Base-by-base conservation (phyloP, 768 basidiomycete species). In the Leucocoprinus leucothites region DNA sequence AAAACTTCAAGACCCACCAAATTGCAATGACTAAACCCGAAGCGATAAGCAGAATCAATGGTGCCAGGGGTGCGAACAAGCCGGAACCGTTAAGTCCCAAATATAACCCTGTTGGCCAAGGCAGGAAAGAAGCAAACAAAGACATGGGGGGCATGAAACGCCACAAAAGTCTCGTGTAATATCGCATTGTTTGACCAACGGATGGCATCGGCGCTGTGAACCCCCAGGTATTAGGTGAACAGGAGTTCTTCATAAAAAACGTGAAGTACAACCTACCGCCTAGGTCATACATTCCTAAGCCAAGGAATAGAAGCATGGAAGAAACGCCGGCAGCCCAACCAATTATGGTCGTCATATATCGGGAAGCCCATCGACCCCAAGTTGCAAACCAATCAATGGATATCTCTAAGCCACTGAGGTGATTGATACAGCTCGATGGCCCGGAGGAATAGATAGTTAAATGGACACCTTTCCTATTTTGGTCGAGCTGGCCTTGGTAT, bases 251-350 rank as follows among this genome's bases (percentile, higher is more conserved):
- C 9, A 38, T 11, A n/a, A n/a, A 13, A 11, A 21, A 46, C 21
- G 34, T 9, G n/a, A 24, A n/a, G 8, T 49, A 38, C 26, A 26
- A 48, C 43, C 9, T 25, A 51, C 66, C 69, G 58, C 47, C 70
- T 68, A 63, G 35, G 58, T 62, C 28, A 58, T 52, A 53, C 76
- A 74, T 28, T 63, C 61, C 40, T 59, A 53, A n/a, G 65, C 66
- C 82, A 81, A 85, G 5, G 76, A 78, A 31, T 76, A 67, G 60
- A 0, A 86, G 62, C 14, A 89, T 60, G 3, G 80, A 74, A 1
- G 84, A 80, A n/a, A 91, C 69, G 3, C 89, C 92, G 1, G 87
- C 71, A 2, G 84, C 76, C 88, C 94, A 97, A 24, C 80, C 79
- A 2, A 86, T 73, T 0, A 90, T 62, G 1, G 85, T 84, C 28